Evolutionary conservation across 352 stramenopile genomes (phyloP).

Genomic region (Phytophthora chlamydospora): DNA sequence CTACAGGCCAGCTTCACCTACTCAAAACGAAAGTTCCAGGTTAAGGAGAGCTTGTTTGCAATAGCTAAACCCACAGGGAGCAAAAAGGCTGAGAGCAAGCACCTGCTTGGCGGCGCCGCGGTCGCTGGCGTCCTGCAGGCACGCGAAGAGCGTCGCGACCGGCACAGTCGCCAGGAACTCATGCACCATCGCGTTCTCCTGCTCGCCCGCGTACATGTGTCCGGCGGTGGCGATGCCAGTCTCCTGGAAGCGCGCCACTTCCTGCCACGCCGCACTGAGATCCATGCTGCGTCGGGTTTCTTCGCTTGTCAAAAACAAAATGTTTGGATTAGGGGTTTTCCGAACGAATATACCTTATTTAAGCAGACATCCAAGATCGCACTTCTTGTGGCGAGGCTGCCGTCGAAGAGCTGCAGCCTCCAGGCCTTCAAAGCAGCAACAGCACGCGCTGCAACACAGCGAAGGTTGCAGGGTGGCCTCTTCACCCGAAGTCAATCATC

Average conservation of each 20-base stretch:
- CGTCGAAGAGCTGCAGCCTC: too few species aligned
- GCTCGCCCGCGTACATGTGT: constrained; percentile 38
- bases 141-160: constrained; percentile 68
- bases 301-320: background rate
- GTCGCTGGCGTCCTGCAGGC: constrained; percentile 82
- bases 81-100: background rate
- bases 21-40: background rate
- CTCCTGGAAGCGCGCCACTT: constrained; percentile 73
- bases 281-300: constrained; percentile 37
- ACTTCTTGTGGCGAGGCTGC: too few species aligned
- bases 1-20: constrained; percentile 76
- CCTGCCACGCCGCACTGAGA: constrained; percentile 51
- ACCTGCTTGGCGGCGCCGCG: constrained; percentile 65
- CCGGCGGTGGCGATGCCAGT: constrained; percentile 57
- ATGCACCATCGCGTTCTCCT: constrained; percentile 62
- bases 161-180: constrained; percentile 74
- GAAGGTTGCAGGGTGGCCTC: too few species aligned
- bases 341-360: too few species aligned
- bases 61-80: background rate
- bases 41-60: background rate
- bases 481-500: too few species aligned
- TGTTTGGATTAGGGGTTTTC: background rate
- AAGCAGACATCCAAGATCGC: too few species aligned
- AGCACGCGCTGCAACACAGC: too few species aligned
- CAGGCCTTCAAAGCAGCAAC: too few species aligned